These are phyloP conservation scores for Pythium vanterpoolii DNA, from an alignment of 352 stramenopile species.

Conservation along the genomic window DNA sequence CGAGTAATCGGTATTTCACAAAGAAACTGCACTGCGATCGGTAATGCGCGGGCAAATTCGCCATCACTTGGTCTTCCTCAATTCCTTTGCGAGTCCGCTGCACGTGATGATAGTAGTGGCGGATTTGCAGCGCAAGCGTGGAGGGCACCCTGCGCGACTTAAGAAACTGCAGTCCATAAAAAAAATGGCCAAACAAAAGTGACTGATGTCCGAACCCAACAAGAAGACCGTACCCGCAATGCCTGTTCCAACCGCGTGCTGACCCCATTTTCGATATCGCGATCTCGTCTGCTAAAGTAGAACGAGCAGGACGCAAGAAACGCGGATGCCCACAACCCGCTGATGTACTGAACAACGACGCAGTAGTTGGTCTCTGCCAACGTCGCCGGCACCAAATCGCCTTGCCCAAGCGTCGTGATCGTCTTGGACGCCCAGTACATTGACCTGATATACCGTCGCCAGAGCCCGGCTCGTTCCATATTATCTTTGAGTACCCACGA, in stretches of 20 bases:
- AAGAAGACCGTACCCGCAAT: constrained; percentile 17
- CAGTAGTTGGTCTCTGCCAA: constrained; percentile 55
- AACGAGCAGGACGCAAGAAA: constrained; percentile 60
- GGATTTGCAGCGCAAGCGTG: constrained; percentile 33
- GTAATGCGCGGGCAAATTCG: constrained; percentile 23
- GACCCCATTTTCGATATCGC: constrained; percentile 49
- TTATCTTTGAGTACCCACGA: constrained; percentile 64
- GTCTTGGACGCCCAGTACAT: constrained; percentile 76
- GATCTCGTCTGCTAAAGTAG: constrained; percentile 61
- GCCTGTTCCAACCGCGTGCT: constrained; percentile 52
- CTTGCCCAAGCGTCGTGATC: constrained; percentile 63
- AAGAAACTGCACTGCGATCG: constrained; percentile 19
- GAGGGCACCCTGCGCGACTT: constrained; percentile 31
- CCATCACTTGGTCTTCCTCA: constrained; percentile 25
- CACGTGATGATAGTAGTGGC: constrained; percentile 68
- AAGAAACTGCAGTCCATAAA: constrained; percentile 34
- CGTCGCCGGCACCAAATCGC: constrained; percentile 59
- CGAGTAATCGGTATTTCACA: constrained; percentile 24
- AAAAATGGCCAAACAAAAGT: too few species aligned
- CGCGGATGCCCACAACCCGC: constrained; percentile 62
- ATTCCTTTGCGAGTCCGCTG: constrained; percentile 50
- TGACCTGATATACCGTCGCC: constrained; percentile 48
- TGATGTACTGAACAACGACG: constrained; percentile 57
- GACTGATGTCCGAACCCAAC: too few species aligned
- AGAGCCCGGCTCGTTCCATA: constrained; percentile 36